Evolutionary conservation across 2,329 filamentous ascomycete genomes (phyloP).

Genomic region (Pestalotiopsis sp.): DNA sequence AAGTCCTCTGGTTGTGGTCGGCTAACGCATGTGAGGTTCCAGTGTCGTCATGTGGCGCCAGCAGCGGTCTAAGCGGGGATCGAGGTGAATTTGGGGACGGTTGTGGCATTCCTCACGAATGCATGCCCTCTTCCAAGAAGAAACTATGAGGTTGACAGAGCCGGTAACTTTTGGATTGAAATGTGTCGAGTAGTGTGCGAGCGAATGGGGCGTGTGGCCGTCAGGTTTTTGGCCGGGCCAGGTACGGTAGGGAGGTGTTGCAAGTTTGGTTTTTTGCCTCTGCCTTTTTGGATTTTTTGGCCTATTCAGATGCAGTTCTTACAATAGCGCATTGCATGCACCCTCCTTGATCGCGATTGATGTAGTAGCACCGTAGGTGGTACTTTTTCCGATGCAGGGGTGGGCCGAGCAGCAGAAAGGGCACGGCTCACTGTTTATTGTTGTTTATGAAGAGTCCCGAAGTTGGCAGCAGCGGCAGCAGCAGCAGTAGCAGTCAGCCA

Average conservation of each 20-base stretch:
- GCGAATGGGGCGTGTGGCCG: constrained; percentile 5
- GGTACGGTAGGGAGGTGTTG: not conserved
- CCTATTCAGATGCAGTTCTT: not conserved
- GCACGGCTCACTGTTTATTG: not conserved
- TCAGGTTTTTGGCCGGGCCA: not conserved
- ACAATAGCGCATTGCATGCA: not conserved
- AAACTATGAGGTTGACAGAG: not conserved
- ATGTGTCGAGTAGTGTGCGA: not conserved
- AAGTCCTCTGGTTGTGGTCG: not conserved
- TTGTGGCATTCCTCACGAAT: constrained; percentile 15
- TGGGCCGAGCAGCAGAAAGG: not conserved
- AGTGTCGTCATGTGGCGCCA: constrained; percentile 1
- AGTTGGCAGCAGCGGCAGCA: not conserved
- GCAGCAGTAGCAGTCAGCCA: not conserved
- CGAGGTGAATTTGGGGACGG: constrained; percentile 13
- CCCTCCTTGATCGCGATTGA: not conserved
- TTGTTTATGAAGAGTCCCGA: not conserved
- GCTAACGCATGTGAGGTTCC: not conserved
- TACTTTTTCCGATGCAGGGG: not conserved
- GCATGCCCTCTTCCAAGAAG: constrained; percentile 8
- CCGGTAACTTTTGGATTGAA: not conserved
- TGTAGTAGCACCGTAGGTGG: not conserved
- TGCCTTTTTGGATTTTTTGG: not conserved
- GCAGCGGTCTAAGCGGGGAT: constrained; percentile 1
- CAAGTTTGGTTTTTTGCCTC: not conserved